Base-by-base conservation (phyloP, 2,329 filamentous ascomycete species). In the Fusarium newnesense region DNA sequence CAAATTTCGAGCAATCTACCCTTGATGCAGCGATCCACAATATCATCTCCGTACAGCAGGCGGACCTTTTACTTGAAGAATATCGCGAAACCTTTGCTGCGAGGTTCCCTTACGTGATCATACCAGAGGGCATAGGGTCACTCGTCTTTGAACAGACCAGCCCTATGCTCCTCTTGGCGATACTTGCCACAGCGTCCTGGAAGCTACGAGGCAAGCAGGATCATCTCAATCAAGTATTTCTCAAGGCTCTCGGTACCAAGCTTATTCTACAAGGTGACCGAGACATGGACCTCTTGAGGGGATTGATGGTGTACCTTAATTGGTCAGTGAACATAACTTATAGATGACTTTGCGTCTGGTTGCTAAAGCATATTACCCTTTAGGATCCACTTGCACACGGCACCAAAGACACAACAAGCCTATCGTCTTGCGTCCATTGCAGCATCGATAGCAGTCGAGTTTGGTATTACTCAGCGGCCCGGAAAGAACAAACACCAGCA, bases 141-240 rank as follows among this genome's bases (percentile, higher is more conserved):
- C 15, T 24, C 15, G 0, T 9, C 15, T n/a, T 43, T 11, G 1
- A 5, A 1, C n/a, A 24, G 13, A 24, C 40, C 24, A 24, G n/a
- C 9, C 40, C 40, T 9, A 43, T 43, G 40, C 15, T 43, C 40
- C 9, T 43, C 15, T 43, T 43, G 4, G 15, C 40, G 3, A 43
- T 43, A 9, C n/a, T 43, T 16, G 2, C 1, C n/a, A 43, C 40
- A 1, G 3, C 13, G 3, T 24, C 40, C 1, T 43, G 40, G 40
- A 43, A 43, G 40, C n/a, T 43, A 11, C 40, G 40, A 43, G 15
- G 15, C 40, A 13, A 43, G n/a, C 40, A 43, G 13, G 40, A 24
- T 8, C n/a, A 16, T 2, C 40, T 43, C 9, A 24, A 43, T 18
- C 40, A 24, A 43, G 9, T 18, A 16, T 43, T 43, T 24, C 40